Percentiles rank a stretch among this genome's conserved stretches.
Evolutionary conservation across 2,329 filamentous ascomycete genomes (phyloP).

Genomic region (Alternaria alternata): DNA sequence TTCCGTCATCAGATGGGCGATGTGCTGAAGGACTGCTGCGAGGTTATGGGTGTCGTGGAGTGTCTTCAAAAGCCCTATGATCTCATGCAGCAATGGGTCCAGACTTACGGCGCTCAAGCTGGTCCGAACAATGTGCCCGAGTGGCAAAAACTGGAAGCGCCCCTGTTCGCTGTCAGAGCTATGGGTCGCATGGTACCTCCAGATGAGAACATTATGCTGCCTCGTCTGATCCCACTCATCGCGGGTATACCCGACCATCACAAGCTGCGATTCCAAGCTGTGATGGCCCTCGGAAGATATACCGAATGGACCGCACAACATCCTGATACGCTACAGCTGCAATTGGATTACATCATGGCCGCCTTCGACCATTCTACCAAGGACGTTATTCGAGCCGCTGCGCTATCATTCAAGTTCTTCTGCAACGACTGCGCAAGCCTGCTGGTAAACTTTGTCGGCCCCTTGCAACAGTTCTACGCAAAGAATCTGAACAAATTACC

Average conservation of each 20-base stretch:
- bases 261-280: slow-evolving; percentile 97
- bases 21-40: slow-evolving; percentile 94
- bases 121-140: slow-evolving; percentile 80
- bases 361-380: slow-evolving; percentile 89
- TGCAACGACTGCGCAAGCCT: slow-evolving; percentile 93
- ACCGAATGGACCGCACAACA: slow-evolving; percentile 98
- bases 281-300: slow-evolving; percentile 96
- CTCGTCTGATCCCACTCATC: slow-evolving; percentile 90
- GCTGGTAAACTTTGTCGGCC: slow-evolving; percentile 80
- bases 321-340: slow-evolving; percentile 87
- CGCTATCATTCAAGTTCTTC: slow-evolving; percentile 95
- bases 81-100: slow-evolving; percentile 87
- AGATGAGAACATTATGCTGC: slow-evolving; percentile 85
- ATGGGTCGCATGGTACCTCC: slow-evolving; percentile 96
- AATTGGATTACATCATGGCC: slow-evolving; percentile 94
- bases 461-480: slow-evolving; percentile 92
- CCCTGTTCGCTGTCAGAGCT: slow-evolving; percentile 91
- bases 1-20: slow-evolving; percentile 98
- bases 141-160: slow-evolving; percentile 96
- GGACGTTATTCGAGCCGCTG: slow-evolving; percentile 90
- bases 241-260: slow-evolving; percentile 95
- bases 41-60: slow-evolving; percentile 92
- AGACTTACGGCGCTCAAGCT: slow-evolving; percentile 78
- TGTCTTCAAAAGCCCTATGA: slow-evolving; percentile 89
- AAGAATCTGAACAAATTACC: slow-evolving; percentile 87